Evolutionary conservation across 495 filamentous ascomycete species (phyloP).

Genomic region (Aspergillus wentii): DNA sequence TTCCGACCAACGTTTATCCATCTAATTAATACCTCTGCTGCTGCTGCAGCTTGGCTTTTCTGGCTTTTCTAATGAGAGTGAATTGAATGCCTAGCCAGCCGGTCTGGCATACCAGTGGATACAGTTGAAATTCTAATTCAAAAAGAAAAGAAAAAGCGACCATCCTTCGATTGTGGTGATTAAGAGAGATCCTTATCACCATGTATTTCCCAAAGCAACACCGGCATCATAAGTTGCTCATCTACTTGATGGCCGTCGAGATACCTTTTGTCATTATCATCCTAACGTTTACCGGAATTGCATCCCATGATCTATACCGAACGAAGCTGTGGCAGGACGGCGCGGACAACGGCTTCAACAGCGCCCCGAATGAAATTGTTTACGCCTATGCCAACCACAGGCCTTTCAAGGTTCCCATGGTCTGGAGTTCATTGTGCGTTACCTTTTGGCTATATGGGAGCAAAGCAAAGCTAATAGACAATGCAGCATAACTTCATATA

Average conservation of each 20-base stretch:
- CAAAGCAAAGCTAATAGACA: conserved; percentile 10
- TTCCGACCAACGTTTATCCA: conserved; percentile 14
- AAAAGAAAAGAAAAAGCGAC: conserved; percentile 1
- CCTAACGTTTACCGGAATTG: conserved; percentile 77
- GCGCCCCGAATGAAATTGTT: conserved; percentile 63
- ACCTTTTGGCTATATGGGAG: conserved; percentile 3
- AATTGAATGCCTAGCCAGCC: conserved; percentile 35
- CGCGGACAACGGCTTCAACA: conserved; percentile 75
- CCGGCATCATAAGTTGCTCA: conserved; percentile 58
- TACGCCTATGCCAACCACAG: conserved; percentile 76
- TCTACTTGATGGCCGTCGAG: conserved; percentile 65
- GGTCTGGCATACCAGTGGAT: conserved; percentile 29
- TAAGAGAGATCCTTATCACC: conserved; percentile 4
- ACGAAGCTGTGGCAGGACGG: conserved; percentile 81
- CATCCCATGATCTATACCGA: conserved; percentile 72
- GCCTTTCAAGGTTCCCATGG: conserved; percentile 60
- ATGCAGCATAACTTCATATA: conserved; percentile 73
- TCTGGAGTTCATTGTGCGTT: conserved; percentile 78
- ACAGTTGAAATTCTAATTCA: not conserved
- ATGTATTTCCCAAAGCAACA: conserved; percentile 52
- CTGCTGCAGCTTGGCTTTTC: not conserved
- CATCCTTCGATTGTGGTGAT: not conserved
- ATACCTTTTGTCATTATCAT: conserved; percentile 61
- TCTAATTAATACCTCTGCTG: conserved; percentile 12
- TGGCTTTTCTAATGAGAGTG: conserved; percentile 23